Conservation (phyloP, 305 asterid species). For the Fraxinus angustifolia region DNA sequence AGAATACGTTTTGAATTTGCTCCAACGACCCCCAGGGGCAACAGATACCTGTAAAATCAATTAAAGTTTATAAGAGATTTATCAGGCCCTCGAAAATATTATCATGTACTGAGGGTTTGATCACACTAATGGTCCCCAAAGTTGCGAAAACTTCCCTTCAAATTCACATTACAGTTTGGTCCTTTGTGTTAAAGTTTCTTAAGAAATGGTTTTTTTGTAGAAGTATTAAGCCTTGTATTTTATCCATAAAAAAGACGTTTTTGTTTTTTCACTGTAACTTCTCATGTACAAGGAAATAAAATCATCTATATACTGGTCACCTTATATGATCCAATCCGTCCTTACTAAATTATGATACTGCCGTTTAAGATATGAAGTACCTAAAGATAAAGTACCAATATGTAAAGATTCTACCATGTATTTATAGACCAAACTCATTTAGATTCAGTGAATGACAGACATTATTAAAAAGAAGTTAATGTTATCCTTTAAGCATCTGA, state of each 20-base stretch:
- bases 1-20: constrained; percentile 83
- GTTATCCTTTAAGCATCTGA: not conserved
- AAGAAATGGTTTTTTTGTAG: not conserved
- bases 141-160: not conserved
- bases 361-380: not conserved
- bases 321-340: not conserved
- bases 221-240: not conserved
- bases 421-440: not conserved
- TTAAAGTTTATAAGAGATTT: not conserved
- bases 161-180: not conserved
- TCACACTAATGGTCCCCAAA: not conserved
- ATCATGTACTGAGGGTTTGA: not conserved
- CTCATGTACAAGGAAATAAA: not conserved
- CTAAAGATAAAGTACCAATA: not conserved
- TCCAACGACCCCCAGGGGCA: constrained; percentile 96
- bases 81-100: not conserved
- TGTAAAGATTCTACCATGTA: not conserved
- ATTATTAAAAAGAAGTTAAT: not conserved
- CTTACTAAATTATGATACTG: not conserved
- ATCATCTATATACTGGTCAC: not conserved
- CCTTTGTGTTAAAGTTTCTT: not conserved
- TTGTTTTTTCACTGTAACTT: not conserved
- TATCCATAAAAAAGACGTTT: not conserved
- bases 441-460: not conserved
- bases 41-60: constrained; percentile 66